Conservation (phyloP, 1,139 yeast genomes). For the Taphrina wiesneri region DNA sequence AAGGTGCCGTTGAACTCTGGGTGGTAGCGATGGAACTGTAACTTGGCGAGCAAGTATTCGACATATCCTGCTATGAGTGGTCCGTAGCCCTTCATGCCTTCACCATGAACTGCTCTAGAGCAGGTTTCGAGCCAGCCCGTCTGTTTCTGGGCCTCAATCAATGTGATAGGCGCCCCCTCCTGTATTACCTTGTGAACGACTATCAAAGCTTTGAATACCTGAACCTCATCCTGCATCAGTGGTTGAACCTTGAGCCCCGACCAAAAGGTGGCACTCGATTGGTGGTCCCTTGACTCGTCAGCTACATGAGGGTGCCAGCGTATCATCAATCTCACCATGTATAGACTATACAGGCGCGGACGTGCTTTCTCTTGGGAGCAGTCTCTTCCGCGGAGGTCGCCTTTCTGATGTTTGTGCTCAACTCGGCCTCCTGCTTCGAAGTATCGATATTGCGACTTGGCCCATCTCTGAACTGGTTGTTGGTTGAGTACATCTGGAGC, state of each 20-base stretch:
- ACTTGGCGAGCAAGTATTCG: slow-evolving; percentile 65
- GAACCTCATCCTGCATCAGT: slow-evolving; percentile 76
- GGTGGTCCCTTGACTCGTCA: slow-evolving; percentile 87
- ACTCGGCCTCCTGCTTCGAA: slow-evolving; percentile 42
- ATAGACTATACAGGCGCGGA: slow-evolving; percentile 46
- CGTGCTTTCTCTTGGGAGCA: slow-evolving; percentile 95
- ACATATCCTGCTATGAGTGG: slow-evolving; percentile 77
- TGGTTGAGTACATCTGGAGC: slow-evolving; percentile 24
- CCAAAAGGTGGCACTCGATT: slow-evolving; percentile 84
- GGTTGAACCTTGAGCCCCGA: slow-evolving; percentile 79
- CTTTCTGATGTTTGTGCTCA: slow-evolving; percentile 68
- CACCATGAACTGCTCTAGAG: slow-evolving; percentile 48
- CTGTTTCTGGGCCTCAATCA: slow-evolving; percentile 80
- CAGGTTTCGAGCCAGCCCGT: slow-evolving; percentile 61
- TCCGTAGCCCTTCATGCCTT: slow-evolving; percentile 56
- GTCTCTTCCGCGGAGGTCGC: slow-evolving; percentile 85
- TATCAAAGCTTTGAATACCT: slow-evolving; percentile 82
- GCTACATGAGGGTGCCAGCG: no score
- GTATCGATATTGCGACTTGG: slow-evolving; percentile 32
- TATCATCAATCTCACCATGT: slow-evolving; percentile 22
- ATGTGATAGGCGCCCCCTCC: slow-evolving; percentile 88
- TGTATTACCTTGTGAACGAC: slow-evolving; percentile 90
- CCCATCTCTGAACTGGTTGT: slow-evolving; percentile 32
- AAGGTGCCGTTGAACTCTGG: slow-evolving; percentile 92
- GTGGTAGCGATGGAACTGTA: slow-evolving; percentile 80